Evolutionary conservation across 2,329 filamentous ascomycete species (phyloP).

Genomic region (Hyphodiscus sp.): DNA sequence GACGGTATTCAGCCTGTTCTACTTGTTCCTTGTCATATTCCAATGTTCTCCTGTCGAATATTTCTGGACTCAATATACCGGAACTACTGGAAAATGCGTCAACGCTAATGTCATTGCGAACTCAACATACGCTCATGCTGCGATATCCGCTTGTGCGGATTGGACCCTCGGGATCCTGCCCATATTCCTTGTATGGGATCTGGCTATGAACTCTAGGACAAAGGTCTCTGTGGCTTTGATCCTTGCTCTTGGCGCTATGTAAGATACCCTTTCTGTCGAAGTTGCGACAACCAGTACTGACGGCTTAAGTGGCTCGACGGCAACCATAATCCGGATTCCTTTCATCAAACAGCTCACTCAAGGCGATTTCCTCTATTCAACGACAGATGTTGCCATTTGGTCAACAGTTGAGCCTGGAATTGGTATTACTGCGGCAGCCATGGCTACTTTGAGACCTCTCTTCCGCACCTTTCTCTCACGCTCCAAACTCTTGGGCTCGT

Average conservation of each 20-base stretch:
- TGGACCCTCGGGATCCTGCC: conserved; percentile 35
- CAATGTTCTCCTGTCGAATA: conserved; percentile 32
- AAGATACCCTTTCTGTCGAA: conserved; percentile 14
- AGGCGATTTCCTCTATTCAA: conserved; percentile 23
- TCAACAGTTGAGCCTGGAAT: conserved; percentile 22
- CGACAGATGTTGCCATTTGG: conserved; percentile 21
- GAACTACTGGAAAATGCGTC: conserved; percentile 27
- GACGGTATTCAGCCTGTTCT: conserved; percentile 30
- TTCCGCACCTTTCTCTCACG: conserved; percentile 18
- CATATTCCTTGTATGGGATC: conserved; percentile 34
- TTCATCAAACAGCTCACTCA: conserved; percentile 19
- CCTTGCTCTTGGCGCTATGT: conserved; percentile 33
- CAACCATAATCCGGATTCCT: conserved; percentile 26
- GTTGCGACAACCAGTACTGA: not conserved
- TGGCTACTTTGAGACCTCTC: conserved; percentile 24
- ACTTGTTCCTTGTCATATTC: conserved; percentile 34
- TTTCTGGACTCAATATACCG: conserved; percentile 31
- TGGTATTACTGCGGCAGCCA: conserved; percentile 17
- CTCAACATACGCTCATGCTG: conserved; percentile 33
- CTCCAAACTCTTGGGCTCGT: conserved; percentile 11
- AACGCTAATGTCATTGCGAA: conserved; percentile 21
- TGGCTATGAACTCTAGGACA: conserved; percentile 33
- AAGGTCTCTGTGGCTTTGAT: conserved; percentile 32
- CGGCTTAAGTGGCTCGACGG: conserved; percentile 18
- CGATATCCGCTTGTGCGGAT: conserved; percentile 32